Conservation (phyloP, 2,329 filamentous ascomycete genomes). For the Spiromastix sp. region DNA sequence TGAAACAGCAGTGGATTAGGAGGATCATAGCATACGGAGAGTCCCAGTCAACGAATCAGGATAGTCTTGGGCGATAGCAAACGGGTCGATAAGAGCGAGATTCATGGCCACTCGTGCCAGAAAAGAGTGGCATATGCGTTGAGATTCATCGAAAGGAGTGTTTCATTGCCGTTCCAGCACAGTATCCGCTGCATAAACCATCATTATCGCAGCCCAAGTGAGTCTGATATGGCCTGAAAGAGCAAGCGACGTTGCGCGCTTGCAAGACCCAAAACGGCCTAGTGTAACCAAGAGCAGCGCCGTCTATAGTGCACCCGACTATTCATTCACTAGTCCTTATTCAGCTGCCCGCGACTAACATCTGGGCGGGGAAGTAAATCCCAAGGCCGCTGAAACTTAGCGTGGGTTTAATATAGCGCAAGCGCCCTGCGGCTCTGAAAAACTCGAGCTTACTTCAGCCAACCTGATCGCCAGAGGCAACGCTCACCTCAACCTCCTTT, state of each 20-base stretch:
- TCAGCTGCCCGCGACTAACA: neutral
- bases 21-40: slow-evolving; percentile 52
- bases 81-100: slow-evolving; percentile 60
- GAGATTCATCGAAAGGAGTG: neutral
- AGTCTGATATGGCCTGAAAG: no score
- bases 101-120: slow-evolving; percentile 45
- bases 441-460: slow-evolving; percentile 30
- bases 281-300: neutral
- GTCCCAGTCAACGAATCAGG: slow-evolving; percentile 82
- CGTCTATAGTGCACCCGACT: slow-evolving; percentile 1
- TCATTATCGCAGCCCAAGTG: no score
- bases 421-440: slow-evolving; percentile 13
- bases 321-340: neutral
- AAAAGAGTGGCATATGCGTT: neutral
- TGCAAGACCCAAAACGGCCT: neutral
- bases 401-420: slow-evolving; percentile 1
- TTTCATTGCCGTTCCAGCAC: no score
- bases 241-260: neutral
- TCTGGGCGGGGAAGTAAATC: no score
- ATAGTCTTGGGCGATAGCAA: slow-evolving; percentile 68
- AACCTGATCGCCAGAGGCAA: slow-evolving; percentile 32
- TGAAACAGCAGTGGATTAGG: slow-evolving; percentile 18
- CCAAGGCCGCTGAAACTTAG: no score
- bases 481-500: slow-evolving; percentile 30
- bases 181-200: no score